Evolutionary conservation across 2,329 filamentous ascomycete species (phyloP).

Genomic region (Sporothrix inflata): DNA sequence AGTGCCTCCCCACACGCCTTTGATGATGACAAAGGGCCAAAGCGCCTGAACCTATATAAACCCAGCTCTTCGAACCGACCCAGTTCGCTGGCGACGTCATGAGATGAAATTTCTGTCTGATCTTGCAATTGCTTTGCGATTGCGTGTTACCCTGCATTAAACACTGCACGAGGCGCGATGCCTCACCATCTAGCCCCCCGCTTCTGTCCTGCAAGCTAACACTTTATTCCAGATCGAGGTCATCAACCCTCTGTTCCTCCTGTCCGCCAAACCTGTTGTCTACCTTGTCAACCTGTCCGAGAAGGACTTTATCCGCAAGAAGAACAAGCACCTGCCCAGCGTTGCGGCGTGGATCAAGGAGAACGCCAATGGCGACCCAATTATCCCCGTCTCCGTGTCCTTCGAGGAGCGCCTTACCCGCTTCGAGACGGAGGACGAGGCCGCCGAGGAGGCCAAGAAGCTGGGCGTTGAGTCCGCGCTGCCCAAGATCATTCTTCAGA

Average conservation of each 20-base stretch:
- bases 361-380: slow-evolving; percentile 81
- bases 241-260: slow-evolving; percentile 94
- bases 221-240: slow-evolving; percentile 75
- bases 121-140: slow-evolving; percentile 32
- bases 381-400: slow-evolving; percentile 89
- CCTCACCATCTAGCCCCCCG: background rate
- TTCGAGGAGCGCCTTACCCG: slow-evolving; percentile 90
- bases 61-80: slow-evolving; percentile 99
- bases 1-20: slow-evolving; percentile 42
- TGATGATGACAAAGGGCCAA: slow-evolving; percentile 98
- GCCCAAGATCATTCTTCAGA: slow-evolving; percentile 87
- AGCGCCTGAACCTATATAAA: slow-evolving; percentile 83
- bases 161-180: background rate
- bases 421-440: slow-evolving; percentile 77
- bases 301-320: slow-evolving; percentile 95
- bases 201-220: background rate
- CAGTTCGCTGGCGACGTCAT: slow-evolving; percentile 56
- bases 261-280: slow-evolving; percentile 95
- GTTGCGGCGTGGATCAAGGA: slow-evolving; percentile 95
- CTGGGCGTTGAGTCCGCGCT: slow-evolving; percentile 84
- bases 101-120: slow-evolving; percentile 84
- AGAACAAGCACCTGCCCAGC: slow-evolving; percentile 98
- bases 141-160: background rate
- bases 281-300: slow-evolving; percentile 97
- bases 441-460: slow-evolving; percentile 83